Evolutionary conservation across 2,329 filamentous ascomycete species (phyloP).

Genomic region (Botryotinia narcissicola): DNA sequence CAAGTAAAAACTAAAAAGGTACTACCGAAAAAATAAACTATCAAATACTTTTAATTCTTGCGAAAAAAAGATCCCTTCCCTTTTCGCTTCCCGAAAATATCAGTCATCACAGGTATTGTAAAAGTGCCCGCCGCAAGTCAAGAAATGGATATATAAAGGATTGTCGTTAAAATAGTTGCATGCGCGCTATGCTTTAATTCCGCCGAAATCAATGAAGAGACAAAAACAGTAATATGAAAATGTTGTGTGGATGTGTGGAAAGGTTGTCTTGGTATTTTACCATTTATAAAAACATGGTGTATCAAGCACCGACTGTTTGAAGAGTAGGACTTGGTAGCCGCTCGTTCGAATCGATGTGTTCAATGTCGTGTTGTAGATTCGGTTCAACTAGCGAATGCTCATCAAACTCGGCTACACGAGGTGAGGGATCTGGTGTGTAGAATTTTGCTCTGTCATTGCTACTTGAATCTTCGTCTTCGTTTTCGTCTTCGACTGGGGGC

Average conservation of each 20-base stretch:
- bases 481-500: constrained; percentile 46
- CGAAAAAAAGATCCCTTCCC: constrained; percentile 4
- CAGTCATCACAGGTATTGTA: constrained; percentile 10
- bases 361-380: not conserved
- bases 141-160: constrained; percentile 22
- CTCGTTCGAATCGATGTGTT: not conserved
- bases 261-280: not conserved
- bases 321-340: constrained; percentile 11
- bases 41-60: constrained; percentile 12
- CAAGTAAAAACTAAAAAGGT: constrained; percentile 3
- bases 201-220: constrained; percentile 13
- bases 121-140: not conserved
- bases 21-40: not conserved
- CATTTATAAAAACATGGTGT: not conserved
- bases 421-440: constrained; percentile 28
- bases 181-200: constrained; percentile 8
- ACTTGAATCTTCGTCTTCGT: constrained; percentile 23
- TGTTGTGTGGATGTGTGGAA: not conserved
- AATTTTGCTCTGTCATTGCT: constrained; percentile 19
- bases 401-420: constrained; percentile 1
- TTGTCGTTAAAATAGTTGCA: constrained; percentile 6
- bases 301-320: not conserved
- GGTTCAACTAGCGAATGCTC: constrained; percentile 7
- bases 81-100: constrained; percentile 10
- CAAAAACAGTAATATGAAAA: constrained; percentile 9